Base-by-base conservation (phyloP, 176 grass and related monocot genomes). In the Raddia distichophylla region DNA sequence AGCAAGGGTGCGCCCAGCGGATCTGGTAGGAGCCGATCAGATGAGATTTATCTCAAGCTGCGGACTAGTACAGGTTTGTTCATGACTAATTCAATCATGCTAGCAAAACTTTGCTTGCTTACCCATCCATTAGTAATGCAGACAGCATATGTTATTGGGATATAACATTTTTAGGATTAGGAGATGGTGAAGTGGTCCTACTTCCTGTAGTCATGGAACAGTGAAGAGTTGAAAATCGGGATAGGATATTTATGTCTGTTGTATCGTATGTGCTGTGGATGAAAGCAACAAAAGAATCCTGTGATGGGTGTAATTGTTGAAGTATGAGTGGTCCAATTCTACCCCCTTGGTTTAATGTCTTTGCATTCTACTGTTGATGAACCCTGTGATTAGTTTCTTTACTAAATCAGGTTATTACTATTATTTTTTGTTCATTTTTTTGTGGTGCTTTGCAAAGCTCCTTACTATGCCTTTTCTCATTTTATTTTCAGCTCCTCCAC, bases 61-160 rank as follows among this genome's bases (percentile, higher is more conserved):
- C 72, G 72, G n/a, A 91, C 92, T 0, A 94, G 95, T 64, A 98
- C 95, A 91, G 95, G 95, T 98, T 77, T 67, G 77, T 63, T 11
- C 60, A 8, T 0, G 6, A 74, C 42, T 64, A 76, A 83, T 18
- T 19, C 71, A n/a, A 37, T 12, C 7, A 9, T 70, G 52, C 35
- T 62, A 70, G 18, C 50, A 27, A 77, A 50, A 32, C n/a, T 20
- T 6, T 44, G 46, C 4, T 50, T 83, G n/a, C 32, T 35, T 70
- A 45, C 35, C 14, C 32, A 17, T 81, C 65, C 55, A 65, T 52
- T 67, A 22, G 64, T 18, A 81, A 77, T 88, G 34, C 54, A 56
- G 8, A 81, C 45, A 69, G 18, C 32, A 8, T 51, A 74, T 20
- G 5, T 10, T 47, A 59, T 54, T 19, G 18, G 16, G 63, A 78